Percentiles rank a stretch among this genome's conserved stretches.
phyloP scores from a whole-genome alignment of 1,139 yeast genomes.

The Ogataea hybrid region DNA sequence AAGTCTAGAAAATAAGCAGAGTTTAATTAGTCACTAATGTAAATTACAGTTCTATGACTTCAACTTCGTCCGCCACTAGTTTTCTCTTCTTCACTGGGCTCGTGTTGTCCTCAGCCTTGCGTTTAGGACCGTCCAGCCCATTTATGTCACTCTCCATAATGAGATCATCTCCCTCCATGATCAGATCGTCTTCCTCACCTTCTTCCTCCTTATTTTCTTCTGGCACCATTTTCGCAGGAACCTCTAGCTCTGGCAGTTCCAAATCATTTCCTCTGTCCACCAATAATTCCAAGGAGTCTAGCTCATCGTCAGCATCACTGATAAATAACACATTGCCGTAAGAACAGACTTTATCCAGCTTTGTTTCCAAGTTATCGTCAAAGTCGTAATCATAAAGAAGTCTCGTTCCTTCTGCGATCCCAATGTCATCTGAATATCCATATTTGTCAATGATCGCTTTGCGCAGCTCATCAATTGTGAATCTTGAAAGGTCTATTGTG shows the following conservation, averaged over 20 bases:
- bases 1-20: conserved; percentile 28
- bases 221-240: conserved; percentile 24
- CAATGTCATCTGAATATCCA: conserved; percentile 63
- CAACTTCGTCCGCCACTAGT: neutral
- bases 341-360: conserved; percentile 50
- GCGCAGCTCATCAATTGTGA: conserved; percentile 44
- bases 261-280: conserved; percentile 33
- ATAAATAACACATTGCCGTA: conserved; percentile 64
- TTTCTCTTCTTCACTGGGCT: conserved; percentile 8
- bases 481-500: conserved; percentile 32
- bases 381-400: conserved; percentile 84
- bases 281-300: conserved; percentile 71
- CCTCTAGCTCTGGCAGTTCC: conserved; percentile 34
- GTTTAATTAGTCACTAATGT: neutral
- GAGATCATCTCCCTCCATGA: conserved; percentile 13
- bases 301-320: conserved; percentile 73
- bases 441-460: conserved; percentile 45
- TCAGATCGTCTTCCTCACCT: conserved; percentile 16
- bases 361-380: conserved; percentile 65
- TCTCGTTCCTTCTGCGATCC: conserved; percentile 55
- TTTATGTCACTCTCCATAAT: conserved; percentile 11
- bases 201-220: conserved; percentile 25
- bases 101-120: conserved; percentile 9
- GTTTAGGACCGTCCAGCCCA: conserved; percentile 11
- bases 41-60: conserved; percentile 4